Base-by-base conservation (phyloP, 2,329 filamentous ascomycete species). In the Pseudogymnoascus sp. region DNA sequence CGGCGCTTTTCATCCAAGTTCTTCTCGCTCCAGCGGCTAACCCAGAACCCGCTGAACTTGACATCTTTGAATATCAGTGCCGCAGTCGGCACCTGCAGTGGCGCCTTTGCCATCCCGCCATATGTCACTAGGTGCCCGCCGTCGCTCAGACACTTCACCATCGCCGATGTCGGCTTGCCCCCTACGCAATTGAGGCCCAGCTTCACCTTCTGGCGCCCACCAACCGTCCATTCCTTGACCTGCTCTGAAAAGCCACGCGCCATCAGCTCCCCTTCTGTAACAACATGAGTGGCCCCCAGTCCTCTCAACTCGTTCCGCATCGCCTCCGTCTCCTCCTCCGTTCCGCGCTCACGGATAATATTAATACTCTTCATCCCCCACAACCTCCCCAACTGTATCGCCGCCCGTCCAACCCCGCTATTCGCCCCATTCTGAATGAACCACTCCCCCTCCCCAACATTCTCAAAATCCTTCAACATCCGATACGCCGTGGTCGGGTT, bases 381-480 rank as follows among this genome's bases (percentile, higher is more conserved):
- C 62, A 92, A 82, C 70, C 79, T 82, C 1, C 85, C 93, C 1
- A 99, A 80, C 78, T 99, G 95, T 68, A 98, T 95, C 10, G 92
- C 93, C 2, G 93, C 90, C 41, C 95, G 82, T 1, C 95, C 95
- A 14, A 99, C 95, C 10, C 92, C 95, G 45, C 87, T 92, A 77
- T 99, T 99, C 41, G 93, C 95, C 6, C 93, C 95, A 75, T 99
- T 99, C 77, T 99, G 95, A 57, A 99, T 87, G 73, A 97, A 91
- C 93, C 93, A 99, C 64, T 96, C 89, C 63, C 93, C 90, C n/a
- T 86, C 84, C 63, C 82, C 73, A 72, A 88, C 76, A 3, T 79
- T 73, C 4, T 78, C 86, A 73, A 93, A 97, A 74, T 93, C 90
- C 64, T 87, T 86, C 65, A 99, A 83, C 87, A 99, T 96, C 63